A percentile compares a stretch with the other conserved stretches of the same genome.
Evolutionary conservation across 345 rosid species (phyloP).

Genomic region (Lenwebbia sp.): DNA sequence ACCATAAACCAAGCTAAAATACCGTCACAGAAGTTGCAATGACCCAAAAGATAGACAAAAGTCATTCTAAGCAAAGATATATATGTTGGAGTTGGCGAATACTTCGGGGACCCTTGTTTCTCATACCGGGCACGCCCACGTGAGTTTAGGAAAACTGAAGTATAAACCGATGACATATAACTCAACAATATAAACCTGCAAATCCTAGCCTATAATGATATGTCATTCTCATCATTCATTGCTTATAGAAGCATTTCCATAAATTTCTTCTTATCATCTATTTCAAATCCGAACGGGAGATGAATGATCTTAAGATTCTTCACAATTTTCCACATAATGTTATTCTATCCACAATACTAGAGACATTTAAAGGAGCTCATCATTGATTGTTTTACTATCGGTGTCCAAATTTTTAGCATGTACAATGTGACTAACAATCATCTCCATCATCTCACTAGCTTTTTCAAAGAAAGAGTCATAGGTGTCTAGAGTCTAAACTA

Average conservation of each 20-base stretch:
- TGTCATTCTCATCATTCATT: neutral
- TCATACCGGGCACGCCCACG: too few relatives aligned
- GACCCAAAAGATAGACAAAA: neutral
- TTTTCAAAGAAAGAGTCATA: neutral
- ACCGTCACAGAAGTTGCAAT: neutral
- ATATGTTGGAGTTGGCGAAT: too few relatives aligned
- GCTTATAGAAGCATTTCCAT: neutral
- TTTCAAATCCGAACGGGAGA: neutral
- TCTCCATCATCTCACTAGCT: neutral
- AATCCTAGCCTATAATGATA: neutral
- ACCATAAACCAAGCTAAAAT: neutral
- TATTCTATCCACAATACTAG: neutral
- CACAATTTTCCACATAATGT: neutral
- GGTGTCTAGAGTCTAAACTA: neutral
- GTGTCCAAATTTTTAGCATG: neutral
- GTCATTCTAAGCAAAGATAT: neutral
- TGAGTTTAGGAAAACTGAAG: too few relatives aligned
- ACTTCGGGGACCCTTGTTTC: too few relatives aligned
- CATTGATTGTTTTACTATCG: neutral
- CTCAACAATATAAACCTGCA: too few relatives aligned
- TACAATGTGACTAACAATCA: neutral
- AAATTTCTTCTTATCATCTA: neutral
- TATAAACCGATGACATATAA: too few relatives aligned
- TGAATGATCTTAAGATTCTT: neutral
- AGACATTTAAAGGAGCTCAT: neutral